Percentiles rank a stretch among this genome's conserved stretches.
Evolutionary conservation across 2,329 filamentous ascomycete species (phyloP).

Genomic region (Trichoderma gracile): DNA sequence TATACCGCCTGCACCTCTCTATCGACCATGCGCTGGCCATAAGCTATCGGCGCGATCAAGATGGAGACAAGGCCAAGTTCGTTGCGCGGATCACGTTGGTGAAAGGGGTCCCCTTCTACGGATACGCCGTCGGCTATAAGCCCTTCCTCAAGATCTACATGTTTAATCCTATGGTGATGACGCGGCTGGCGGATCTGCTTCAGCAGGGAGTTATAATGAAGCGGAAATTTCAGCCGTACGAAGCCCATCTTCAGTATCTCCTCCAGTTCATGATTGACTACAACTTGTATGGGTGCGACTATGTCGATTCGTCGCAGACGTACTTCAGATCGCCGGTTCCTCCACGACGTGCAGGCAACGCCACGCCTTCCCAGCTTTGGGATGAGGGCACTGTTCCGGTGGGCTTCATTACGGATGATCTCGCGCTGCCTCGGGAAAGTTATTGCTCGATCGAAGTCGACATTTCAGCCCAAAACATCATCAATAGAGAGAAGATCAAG

Average conservation of each 20-base stretch:
- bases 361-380: constrained; percentile 69
- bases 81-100: constrained; percentile 89
- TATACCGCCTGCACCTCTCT: constrained; percentile 75
- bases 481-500: constrained; percentile 75
- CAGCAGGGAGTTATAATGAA: constrained; percentile 87
- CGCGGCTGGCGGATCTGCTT: constrained; percentile 81
- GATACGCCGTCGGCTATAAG: constrained; percentile 88
- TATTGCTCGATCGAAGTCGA: constrained; percentile 91
- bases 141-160: constrained; percentile 95
- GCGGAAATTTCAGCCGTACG: constrained; percentile 82
- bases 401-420: constrained; percentile 53
- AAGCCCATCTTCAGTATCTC: constrained; percentile 89
- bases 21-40: constrained; percentile 88
- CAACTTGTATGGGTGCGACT: constrained; percentile 92
- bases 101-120: constrained; percentile 94
- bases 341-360: constrained; percentile 61
- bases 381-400: constrained; percentile 70
- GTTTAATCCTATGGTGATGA: constrained; percentile 83
- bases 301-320: constrained; percentile 71
- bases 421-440: constrained; percentile 71
- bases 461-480: constrained; percentile 81
- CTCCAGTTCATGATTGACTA: constrained; percentile 99
- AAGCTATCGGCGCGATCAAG: constrained; percentile 76
- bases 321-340: constrained; percentile 78
- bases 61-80: constrained; percentile 66